Base-by-base conservation (phyloP, 1,284 basidiomycete genomes). In the Tylopilus sp. region DNA sequence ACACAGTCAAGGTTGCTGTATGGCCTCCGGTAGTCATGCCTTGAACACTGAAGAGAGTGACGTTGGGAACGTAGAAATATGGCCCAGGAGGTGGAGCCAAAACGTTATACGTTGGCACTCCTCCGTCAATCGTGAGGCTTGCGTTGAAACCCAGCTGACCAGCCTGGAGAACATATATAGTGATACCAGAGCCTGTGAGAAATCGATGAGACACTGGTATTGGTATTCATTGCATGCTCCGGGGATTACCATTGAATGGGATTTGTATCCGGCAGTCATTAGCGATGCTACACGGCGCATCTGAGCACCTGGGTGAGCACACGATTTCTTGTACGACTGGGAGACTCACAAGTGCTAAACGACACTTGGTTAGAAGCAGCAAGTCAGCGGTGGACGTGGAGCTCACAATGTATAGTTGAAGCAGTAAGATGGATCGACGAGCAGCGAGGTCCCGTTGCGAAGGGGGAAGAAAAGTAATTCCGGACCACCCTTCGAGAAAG, bases 401-500 rank as follows among this genome's bases (percentile, higher is more conserved):
- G 44, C 59, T 48, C 28, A 60, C 58, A 44, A 62, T n/a, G 55
- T 57, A 3, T 44, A 30, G 34, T 60, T 60, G 39, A 38, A 60
- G 20, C 58, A 62, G 10, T 42, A 49, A 33, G 50, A 62, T 35
- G 58, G 48, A 44, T 61, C 43, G 21, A 62, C 17, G 7, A 45
- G 50, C 52, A 59, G 38, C 51, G 45, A 18, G 7, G 51, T 53
- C 26, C 49, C 52, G 4, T 61, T 61, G 20, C 46, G n/a, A 1
- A 57, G 41, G 6, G 4, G 7, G 4, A 59, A 47, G 21, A 31
- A 52, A 21, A 61, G 47, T 4, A 47, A 48, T 48, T 52, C 54
- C 3, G 7, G 4, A 11, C 52, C 43, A 20, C 42, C 48, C n/a
- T 42, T 17, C 4, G 35, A 47, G 26, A 57, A 57, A 9, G 51